phyloP scores from a whole-genome alignment of 1,284 basidiomycete species.

The Fomitiporia mediterranea region DNA sequence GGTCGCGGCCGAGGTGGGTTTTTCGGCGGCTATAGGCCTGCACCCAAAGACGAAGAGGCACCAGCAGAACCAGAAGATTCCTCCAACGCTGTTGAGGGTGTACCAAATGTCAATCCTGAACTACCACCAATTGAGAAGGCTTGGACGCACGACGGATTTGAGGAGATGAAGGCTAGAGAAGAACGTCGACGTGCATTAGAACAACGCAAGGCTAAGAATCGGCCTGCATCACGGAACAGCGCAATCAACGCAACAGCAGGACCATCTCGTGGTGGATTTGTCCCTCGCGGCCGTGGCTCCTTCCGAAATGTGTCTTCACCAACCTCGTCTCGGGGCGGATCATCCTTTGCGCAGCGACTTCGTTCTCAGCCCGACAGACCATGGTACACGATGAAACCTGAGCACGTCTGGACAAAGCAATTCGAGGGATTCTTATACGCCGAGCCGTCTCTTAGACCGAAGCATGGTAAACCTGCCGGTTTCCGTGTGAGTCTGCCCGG shows the following conservation, averaged over 20 bases:
- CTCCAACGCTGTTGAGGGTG: conserved; percentile 14
- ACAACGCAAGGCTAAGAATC: conserved; percentile 28
- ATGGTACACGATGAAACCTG: conserved; percentile 71
- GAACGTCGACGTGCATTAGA: conserved; percentile 44
- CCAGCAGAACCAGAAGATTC: conserved; percentile 24
- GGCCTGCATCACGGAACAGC: conserved; percentile 27
- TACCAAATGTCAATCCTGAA: conserved; percentile 27
- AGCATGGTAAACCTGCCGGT: conserved; percentile 45
- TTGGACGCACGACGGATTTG: conserved; percentile 81
- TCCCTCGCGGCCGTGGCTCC: conserved; percentile 32
- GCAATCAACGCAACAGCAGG: conserved; percentile 27
- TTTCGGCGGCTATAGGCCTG: conserved; percentile 24
- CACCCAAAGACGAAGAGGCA: conserved; percentile 10
- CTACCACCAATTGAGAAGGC: conserved; percentile 56
- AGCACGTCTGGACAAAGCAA: conserved; percentile 75
- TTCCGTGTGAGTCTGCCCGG: conserved; percentile 63
- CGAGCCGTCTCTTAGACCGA: conserved; percentile 52
- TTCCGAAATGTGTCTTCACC: conserved; percentile 43
- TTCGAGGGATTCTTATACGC: conserved; percentile 66
- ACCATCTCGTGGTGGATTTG: conserved; percentile 26
- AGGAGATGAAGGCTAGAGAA: conserved; percentile 73
- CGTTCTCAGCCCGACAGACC: conserved; percentile 38
- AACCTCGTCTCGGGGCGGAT: conserved; percentile 25
- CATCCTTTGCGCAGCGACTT: conserved; percentile 28
- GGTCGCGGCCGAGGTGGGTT: conserved; percentile 50